phyloP scores from a whole-genome alignment of 257 asterid species.

The Thymus mandschuricus region DNA sequence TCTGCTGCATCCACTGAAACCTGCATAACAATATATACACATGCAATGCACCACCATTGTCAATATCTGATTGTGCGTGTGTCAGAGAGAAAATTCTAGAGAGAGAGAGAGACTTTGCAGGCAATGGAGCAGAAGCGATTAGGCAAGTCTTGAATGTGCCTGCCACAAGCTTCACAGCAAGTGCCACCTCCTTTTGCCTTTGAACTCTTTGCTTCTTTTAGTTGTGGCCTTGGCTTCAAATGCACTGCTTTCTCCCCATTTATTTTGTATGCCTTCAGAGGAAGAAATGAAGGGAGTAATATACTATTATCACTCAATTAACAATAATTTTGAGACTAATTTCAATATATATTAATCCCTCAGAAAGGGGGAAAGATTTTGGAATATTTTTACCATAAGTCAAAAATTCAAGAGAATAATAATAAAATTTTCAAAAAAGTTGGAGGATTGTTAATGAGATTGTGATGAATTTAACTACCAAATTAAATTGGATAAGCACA shows the following conservation, averaged over 20 bases:
- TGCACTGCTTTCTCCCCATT: slow-evolving; percentile 85
- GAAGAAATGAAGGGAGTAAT: too few relatives aligned
- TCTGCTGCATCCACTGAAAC: slow-evolving; percentile 36
- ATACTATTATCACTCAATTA: neutral
- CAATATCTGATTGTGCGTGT: neutral
- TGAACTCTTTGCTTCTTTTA: slow-evolving; percentile 50
- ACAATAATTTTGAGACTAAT: neutral
- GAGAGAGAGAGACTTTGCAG: slow-evolving; percentile 55
- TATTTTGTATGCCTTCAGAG: slow-evolving; percentile 66
- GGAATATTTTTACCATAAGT: neutral
- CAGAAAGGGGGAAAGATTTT: neutral
- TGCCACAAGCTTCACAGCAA: slow-evolving; percentile 67
- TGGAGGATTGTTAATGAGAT: slow-evolving; percentile 10
- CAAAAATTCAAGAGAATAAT: neutral
- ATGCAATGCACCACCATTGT: neutral
- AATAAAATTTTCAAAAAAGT: neutral
- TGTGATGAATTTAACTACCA: slow-evolving; percentile 12
- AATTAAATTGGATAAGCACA: slow-evolving; percentile 27
- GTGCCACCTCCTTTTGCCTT: slow-evolving; percentile 55
- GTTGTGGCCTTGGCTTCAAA: slow-evolving; percentile 71
- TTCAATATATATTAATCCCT: neutral
- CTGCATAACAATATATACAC: slow-evolving; percentile 28
- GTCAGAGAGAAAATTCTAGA: neutral
- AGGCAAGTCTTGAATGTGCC: slow-evolving; percentile 72
- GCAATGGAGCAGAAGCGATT: slow-evolving; percentile 76